Evolutionary conservation across 2,329 filamentous ascomycete species (phyloP).

Genomic region (Beauveria pseudobassiana): DNA sequence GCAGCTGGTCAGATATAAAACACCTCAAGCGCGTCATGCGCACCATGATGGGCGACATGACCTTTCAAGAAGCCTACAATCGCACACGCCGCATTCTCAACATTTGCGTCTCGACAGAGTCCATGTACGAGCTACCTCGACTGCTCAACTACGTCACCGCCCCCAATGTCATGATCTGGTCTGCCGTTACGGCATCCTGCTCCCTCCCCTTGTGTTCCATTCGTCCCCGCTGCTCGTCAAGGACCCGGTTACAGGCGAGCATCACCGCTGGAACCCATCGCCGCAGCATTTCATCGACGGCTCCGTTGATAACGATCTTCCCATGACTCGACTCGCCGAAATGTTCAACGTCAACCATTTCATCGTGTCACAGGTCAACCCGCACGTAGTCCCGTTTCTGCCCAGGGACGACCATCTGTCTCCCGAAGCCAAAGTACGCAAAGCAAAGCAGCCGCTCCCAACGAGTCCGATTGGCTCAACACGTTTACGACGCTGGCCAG

Average conservation of each 20-base stretch:
- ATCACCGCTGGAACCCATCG: constrained; percentile 77
- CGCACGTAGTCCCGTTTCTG: constrained; percentile 84
- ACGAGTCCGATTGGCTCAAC: constrained; percentile 52
- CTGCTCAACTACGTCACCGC: constrained; percentile 90
- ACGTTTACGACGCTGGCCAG: constrained; percentile 66
- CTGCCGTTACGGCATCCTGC: constrained; percentile 90
- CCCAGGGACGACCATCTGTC: constrained; percentile 60
- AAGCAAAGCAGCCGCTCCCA: constrained; percentile 19
- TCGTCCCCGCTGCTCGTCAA: constrained; percentile 75
- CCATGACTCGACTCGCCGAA: constrained; percentile 80
- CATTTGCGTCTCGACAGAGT: constrained; percentile 84
- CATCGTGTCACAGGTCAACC: constrained; percentile 94
- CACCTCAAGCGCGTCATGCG: constrained; percentile 78
- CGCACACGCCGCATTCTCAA: constrained; percentile 88
- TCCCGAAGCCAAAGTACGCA: constrained; percentile 24
- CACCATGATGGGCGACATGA: constrained; percentile 74
- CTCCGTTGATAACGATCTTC: constrained; percentile 88
- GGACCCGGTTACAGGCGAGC: constrained; percentile 69
- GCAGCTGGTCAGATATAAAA: constrained; percentile 76
- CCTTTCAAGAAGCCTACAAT: constrained; percentile 93
- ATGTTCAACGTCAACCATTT: constrained; percentile 99
- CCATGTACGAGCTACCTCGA: constrained; percentile 77
- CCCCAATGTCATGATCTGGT: constrained; percentile 93
- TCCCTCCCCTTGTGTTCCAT: constrained; percentile 80
- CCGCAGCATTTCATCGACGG: constrained; percentile 88